Evolutionary conservation across 140 eudicot species (phyloP).

Genomic region (Oenanthe javanica): DNA sequence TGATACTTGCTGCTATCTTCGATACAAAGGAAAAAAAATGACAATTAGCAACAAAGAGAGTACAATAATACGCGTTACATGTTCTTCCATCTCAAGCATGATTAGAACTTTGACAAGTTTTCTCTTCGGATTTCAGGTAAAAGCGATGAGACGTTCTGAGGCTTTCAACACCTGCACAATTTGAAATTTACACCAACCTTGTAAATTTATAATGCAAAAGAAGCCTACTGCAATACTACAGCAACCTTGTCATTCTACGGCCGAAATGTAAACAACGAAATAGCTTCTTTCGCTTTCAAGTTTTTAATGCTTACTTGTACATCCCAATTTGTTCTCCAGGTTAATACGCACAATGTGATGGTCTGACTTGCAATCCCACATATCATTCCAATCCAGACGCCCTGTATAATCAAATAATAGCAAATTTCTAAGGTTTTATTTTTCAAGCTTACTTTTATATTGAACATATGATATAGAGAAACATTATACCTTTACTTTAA

Average conservation of each 20-base stretch:
- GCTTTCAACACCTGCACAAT: conserved; percentile 46
- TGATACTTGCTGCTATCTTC: too few relatives aligned
- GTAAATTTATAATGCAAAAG: neutral
- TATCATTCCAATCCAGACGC: conserved; percentile 88
- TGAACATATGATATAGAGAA: neutral
- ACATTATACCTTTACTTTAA: conserved; percentile 49
- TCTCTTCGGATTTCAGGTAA: conserved; percentile 30
- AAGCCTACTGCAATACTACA: neutral
- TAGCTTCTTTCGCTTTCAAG: too few relatives aligned
- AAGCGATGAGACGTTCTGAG: conserved; percentile 36
- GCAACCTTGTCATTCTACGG: too few relatives aligned
- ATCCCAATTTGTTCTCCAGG: conserved; percentile 72
- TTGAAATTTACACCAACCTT: neutral
- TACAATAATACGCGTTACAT: too few relatives aligned
- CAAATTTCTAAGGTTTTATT: too few relatives aligned
- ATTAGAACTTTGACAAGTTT: conserved; percentile 8
- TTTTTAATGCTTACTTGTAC: conserved; percentile 36
- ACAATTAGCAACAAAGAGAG: neutral
- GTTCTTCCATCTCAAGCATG: neutral
- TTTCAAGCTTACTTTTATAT: too few relatives aligned
- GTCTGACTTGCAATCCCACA: conserved; percentile 51
- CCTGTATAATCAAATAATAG: conserved; percentile 22
- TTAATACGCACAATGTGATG: conserved; percentile 38
- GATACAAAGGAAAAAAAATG: too few relatives aligned
- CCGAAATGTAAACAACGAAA: too few relatives aligned